Evolutionary conservation across 345 rosid genomes (phyloP), one percentile per base, ranked within the genome.

Genomic region (Pugionium cornutum): DNA sequence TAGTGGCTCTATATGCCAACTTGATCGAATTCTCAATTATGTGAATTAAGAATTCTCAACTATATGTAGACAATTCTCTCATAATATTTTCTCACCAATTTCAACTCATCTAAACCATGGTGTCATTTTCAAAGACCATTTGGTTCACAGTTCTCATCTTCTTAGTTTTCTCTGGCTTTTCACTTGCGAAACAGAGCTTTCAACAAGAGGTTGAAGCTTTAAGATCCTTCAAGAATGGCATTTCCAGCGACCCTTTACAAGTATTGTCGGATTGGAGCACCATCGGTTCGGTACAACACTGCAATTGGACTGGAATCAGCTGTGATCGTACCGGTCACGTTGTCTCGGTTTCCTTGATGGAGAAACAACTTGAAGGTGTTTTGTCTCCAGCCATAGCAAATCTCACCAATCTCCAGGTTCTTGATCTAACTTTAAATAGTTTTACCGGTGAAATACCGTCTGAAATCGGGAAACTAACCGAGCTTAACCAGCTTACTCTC

Each of bases 401-500:
- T 77, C 78, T 89, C 53, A 84, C 96, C 10, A 60, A 75, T 53
- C 90, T 89, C 73, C 96, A 86, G 87, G 92, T 89, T 85, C 96
- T 91, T 69, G 96, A 91, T 76, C 78, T 89, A 58, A 72, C 85
- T 76, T 77, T 75, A 10, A 89, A 91, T 69, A 64, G 53, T 7
- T 83, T 91, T 57, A 68, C 83, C 0, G 86, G 92, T 1, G 28
- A 72, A 26, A 82, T 91, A 59, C 98, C 98, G 3, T 50, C 66
- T 30, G 80, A 87, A 71, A 72, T 91, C 6, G 90, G 92, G 53
- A 76, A 58, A 46, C 76, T 87, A 56, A 80, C 80, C 54, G 84
- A 80, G 61, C 78, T 91, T 10, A 56, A 48, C 62, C 71, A 74
- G 56, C 75, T 91, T 37, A 47, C 18, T 64, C 81, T 91, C 5